Percentiles rank a stretch among this genome's conserved stretches.
These are phyloP conservation scores for Solanum paucissectum DNA, from an alignment of 257 asterid genomes.

Conservation along the genomic window DNA sequence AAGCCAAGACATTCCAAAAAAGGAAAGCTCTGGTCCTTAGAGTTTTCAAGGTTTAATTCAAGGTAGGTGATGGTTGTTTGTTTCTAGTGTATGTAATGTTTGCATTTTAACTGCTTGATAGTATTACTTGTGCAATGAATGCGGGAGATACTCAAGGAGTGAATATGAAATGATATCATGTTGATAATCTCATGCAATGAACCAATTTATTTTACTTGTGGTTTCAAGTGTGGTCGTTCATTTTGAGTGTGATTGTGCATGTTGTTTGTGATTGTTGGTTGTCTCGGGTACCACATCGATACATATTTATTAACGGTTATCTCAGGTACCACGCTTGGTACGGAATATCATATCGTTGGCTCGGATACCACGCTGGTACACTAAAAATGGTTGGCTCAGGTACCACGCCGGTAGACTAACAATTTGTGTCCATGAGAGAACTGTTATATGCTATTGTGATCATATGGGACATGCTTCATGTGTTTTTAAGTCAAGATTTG, in stretches of 20 bases:
- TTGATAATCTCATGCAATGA: neutral
- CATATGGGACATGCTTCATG: neutral
- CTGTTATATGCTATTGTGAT: neutral
- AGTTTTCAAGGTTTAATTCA: neutral
- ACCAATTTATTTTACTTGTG: neutral
- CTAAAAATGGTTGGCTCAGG: too few species aligned
- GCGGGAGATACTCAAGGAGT: neutral
- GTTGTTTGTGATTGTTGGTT: neutral
- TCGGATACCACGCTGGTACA: neutral
- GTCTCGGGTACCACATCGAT: neutral
- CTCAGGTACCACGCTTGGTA: neutral
- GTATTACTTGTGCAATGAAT: neutral
- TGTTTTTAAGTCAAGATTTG: neutral
- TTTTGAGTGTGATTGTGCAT: neutral
- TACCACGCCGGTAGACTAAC: neutral
- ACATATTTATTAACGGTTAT: too few species aligned
- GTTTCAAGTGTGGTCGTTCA: neutral
- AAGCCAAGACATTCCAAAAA: neutral
- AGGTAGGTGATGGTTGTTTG: neutral
- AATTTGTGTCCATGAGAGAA: neutral
- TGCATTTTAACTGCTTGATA: neutral
- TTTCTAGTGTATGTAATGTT: neutral
- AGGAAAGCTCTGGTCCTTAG: neutral
- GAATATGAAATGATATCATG: neutral
- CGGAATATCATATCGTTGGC: too few species aligned